These are phyloP conservation scores for Bidens hawaiensis DNA, from an alignment of 140 eudicot genomes.

Conservation along the genomic window DNA sequence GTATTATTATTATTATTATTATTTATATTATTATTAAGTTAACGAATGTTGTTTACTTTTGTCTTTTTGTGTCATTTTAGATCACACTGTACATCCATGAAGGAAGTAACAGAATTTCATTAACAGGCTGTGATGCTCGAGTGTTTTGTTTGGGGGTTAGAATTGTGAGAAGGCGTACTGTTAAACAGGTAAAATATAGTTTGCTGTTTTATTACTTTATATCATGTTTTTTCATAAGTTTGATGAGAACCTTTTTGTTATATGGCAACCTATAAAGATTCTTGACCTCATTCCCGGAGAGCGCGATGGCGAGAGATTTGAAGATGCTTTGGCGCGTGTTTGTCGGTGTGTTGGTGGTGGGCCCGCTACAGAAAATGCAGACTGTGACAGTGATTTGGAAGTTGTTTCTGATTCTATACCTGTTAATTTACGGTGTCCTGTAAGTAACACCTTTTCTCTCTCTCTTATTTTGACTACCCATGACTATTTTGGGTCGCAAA, in stretches of 20 bases:
- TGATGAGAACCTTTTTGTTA: conserved; percentile 14
- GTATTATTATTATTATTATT: neutral
- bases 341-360: conserved; percentile 99
- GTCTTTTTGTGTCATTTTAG: conserved; percentile 41
- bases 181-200: conserved; percentile 57
- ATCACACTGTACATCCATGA: conserved; percentile 64
- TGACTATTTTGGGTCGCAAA: neutral
- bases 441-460: conserved; percentile 35
- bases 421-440: conserved; percentile 95
- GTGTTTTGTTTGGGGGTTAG: conserved; percentile 88
- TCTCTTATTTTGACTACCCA: neutral
- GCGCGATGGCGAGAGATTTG: conserved; percentile 83
- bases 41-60: conserved; percentile 13
- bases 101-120: conserved; percentile 74
- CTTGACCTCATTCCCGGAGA: conserved; percentile 77
- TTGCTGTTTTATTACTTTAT: neutral
- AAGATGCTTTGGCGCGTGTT: conserved; percentile 90
- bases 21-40: neutral
- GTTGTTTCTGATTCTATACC: conserved; percentile 85
- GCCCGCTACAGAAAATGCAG: conserved; percentile 71
- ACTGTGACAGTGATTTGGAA: conserved; percentile 93
- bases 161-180: conserved; percentile 69
- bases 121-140: conserved; percentile 79
- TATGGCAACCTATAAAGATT: conserved; percentile 36
- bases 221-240: neutral